These are phyloP conservation scores for Colletotrichum sp. DNA, from an alignment of 2,329 filamentous ascomycete genomes.

Conservation along the genomic window DNA sequence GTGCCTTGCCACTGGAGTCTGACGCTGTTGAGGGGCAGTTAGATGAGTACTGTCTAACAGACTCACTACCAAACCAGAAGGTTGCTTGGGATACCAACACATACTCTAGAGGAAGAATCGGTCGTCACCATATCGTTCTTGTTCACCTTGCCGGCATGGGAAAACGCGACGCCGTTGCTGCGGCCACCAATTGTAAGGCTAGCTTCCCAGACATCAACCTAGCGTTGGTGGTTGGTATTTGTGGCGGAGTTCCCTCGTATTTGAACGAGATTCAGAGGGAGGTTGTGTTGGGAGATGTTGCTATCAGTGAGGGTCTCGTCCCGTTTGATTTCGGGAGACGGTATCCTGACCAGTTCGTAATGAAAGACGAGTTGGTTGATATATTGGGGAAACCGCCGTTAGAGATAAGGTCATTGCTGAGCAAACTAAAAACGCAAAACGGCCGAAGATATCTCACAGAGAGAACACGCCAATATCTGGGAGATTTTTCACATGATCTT, in stretches of 20 bases:
- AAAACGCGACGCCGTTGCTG: constrained; percentile 27
- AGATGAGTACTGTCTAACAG: constrained; percentile 26
- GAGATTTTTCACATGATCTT: not conserved
- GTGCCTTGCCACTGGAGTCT: constrained; percentile 28
- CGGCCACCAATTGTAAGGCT: constrained; percentile 28
- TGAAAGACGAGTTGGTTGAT: constrained; percentile 30
- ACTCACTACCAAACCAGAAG: constrained; percentile 17
- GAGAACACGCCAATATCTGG: not conserved
- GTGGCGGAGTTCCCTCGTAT: constrained; percentile 39
- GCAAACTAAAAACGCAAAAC: not conserved
- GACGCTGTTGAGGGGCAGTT: constrained; percentile 27
- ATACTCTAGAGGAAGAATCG: constrained; percentile 32
- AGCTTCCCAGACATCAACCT: constrained; percentile 40
- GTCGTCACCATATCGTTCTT: constrained; percentile 28
- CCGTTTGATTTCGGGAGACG: constrained; percentile 31
- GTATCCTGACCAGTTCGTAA: constrained; percentile 26
- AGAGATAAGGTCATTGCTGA: constrained; percentile 31
- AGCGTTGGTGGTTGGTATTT: constrained; percentile 42
- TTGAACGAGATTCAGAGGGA: not conserved
- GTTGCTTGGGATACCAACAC: constrained; percentile 28
- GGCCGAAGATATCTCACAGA: constrained; percentile 17
- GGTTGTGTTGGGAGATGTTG: constrained; percentile 37
- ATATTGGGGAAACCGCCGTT: constrained; percentile 28
- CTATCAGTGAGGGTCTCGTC: constrained; percentile 32
- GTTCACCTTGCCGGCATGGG: constrained; percentile 31